Evolutionary conservation across 805 yeast genomes (phyloP), one percentile per base, ranked within the genome.

Genomic region (Pachysolen tannophilus): DNA sequence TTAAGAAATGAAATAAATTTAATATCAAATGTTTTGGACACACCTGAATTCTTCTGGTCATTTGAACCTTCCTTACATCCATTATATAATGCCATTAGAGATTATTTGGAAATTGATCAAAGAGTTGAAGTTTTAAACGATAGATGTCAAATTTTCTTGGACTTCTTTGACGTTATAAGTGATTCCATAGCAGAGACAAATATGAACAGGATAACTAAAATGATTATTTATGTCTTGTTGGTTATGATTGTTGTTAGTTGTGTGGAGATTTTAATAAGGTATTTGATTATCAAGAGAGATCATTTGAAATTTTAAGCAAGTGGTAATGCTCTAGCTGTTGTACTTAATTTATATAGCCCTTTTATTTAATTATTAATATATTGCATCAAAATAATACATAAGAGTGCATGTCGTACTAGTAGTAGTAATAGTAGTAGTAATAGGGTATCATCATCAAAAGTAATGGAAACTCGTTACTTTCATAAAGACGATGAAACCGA

Each of bases 11-110:
- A 92, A 56, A 97, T 92, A 5, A 92, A 92, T 53, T 61, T 92
- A 33, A 80, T 90, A 4, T 84, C 96, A 8, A 84, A 84, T 43
- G 87, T 92, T 16, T 65, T 92, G 35, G 98, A 92, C 50, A 87
- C 95, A 0, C 98, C 98, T 0, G 95, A 86, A 42, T 87, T 85
- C 51, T 92, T 92, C 56, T 92, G 98, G 98, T 83, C 88, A 20
- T 72, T 69, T 42, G 98, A 92, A 58, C 98, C 98, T 5, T 88
- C 95, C 26, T 68, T 92, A 44, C 94, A 90, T 53, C 97, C 97
- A 3, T 63, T 92, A 28, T 92, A 92, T 56, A 67, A 69, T 24
- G 97, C 97, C 2, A 78, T 88, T 38, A 63, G 96, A 39, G 96
- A 92, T 44, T 92, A 92, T 49, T 61, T 92, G 38, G 98, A 92